Percentiles rank a stretch among this genome's conserved stretches.
phyloP scores from a whole-genome alignment of 169 alveolate species.

The Plasmodium vivax region DNA sequence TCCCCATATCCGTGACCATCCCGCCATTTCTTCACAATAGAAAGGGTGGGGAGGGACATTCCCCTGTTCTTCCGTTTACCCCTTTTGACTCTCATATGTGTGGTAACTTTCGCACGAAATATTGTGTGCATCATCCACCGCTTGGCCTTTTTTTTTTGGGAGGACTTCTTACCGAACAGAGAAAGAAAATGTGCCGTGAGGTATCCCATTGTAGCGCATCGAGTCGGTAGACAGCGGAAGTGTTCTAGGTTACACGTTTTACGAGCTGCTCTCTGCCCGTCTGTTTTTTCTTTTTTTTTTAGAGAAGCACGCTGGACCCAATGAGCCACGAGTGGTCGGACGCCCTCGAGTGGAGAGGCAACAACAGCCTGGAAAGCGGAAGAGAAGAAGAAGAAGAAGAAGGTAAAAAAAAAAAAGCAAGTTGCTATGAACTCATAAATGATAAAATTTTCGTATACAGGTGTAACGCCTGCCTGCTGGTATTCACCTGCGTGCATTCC shows the following conservation, averaged over 20 bases:
- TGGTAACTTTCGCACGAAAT: neutral
- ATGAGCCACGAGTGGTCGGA: neutral
- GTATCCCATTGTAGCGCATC: neutral
- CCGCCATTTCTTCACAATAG: neutral
- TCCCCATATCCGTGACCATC: neutral
- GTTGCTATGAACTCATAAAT: conserved; percentile 22
- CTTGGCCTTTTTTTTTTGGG: neutral
- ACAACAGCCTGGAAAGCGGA: neutral
- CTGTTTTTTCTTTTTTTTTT: neutral
- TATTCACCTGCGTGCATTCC: conserved; percentile 56
- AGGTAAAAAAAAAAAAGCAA: neutral
- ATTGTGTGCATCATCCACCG: neutral
- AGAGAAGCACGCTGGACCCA: neutral
- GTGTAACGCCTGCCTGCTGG: conserved; percentile 44
- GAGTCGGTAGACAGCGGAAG: neutral
- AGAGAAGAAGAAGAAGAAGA: conserved; percentile 21
- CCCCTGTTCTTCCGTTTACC: neutral
- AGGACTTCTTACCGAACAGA: neutral
- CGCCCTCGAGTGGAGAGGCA: neutral
- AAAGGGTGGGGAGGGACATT: neutral
- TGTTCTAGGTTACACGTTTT: neutral
- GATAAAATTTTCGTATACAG: conserved; percentile 47
- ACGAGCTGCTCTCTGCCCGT: neutral
- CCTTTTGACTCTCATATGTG: neutral
- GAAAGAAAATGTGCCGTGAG: neutral